Percentiles rank a stretch among this genome's conserved stretches.
phyloP scores from a whole-genome alignment of 768 basidiomycete genomes.

The Russula brevipes region DNA sequence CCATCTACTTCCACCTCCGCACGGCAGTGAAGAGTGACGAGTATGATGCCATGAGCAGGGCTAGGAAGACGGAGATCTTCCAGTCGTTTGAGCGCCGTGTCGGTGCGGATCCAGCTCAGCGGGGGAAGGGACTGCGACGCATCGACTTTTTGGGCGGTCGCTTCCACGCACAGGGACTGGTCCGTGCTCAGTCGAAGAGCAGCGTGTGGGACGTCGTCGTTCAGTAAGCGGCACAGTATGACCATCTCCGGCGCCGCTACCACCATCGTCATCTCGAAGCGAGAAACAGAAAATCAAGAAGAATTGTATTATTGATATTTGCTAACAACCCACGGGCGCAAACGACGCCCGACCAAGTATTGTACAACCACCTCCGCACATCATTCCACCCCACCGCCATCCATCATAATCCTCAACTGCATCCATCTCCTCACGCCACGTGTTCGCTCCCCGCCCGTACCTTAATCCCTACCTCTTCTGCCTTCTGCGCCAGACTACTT shows the following conservation, averaged over 20 bases:
- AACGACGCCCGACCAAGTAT: slow-evolving; percentile 7
- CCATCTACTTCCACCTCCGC: slow-evolving; percentile 11
- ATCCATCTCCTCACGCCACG: slow-evolving; percentile 7
- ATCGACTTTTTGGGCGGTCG: slow-evolving; percentile 9
- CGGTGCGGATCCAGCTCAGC: neutral
- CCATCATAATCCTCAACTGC: slow-evolving; percentile 13
- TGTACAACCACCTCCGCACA: slow-evolving; percentile 12
- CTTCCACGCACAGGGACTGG: slow-evolving; percentile 5
- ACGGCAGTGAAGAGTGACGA: slow-evolving; percentile 2
- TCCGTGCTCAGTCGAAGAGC: slow-evolving; percentile 17
- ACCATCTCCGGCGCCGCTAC: neutral
- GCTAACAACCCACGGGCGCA: neutral
- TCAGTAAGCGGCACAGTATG: neutral
- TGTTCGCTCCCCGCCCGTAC: neutral
- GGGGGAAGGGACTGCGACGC: slow-evolving; percentile 13
- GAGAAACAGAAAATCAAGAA: slow-evolving; percentile 1
- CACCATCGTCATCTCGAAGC: neutral
- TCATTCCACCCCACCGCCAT: slow-evolving; percentile 10
- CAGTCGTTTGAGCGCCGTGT: slow-evolving; percentile 8
- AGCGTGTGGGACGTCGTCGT: slow-evolving; percentile 12
- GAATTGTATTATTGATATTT: slow-evolving; percentile 24
- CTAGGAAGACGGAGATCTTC: neutral
- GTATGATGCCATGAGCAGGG: slow-evolving; percentile 1
- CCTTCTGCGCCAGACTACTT: slow-evolving; percentile 4
- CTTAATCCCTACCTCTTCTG: neutral